Conservation (phyloP, 805 yeast genomes). For the Wickerhamomyces silvicola region DNA sequence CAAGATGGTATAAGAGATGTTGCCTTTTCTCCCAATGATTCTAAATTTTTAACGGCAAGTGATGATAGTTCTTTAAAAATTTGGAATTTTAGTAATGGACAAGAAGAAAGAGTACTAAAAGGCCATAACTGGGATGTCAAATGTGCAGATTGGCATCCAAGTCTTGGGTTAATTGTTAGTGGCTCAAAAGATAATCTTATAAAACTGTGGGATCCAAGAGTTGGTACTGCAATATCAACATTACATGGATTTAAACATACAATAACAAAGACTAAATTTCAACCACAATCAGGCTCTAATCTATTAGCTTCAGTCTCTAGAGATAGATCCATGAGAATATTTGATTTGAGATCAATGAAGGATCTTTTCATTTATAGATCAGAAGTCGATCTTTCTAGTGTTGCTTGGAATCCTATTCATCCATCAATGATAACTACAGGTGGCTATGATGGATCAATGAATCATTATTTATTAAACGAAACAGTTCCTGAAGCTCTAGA, state of each 20-base stretch:
- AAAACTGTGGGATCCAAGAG: conserved; percentile 94
- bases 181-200: conserved; percentile 95
- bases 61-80: conserved; percentile 89
- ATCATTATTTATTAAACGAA: conserved; percentile 62
- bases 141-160: conserved; percentile 95
- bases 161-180: conserved; percentile 75
- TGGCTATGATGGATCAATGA: conserved; percentile 81
- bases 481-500: conserved; percentile 28
- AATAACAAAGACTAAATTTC: conserved; percentile 79
- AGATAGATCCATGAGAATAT: conserved; percentile 81
- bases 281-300: conserved; percentile 62
- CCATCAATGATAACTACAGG: conserved; percentile 76
- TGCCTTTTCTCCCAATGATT: conserved; percentile 83
- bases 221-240: conserved; percentile 66
- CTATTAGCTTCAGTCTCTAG: conserved; percentile 81
- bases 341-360: conserved; percentile 82
- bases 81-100: conserved; percentile 89
- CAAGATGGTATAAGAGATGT: conserved; percentile 80
- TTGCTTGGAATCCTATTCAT: conserved; percentile 92
- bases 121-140: conserved; percentile 99
- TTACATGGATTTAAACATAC: conserved; percentile 92
- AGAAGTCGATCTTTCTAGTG: conserved; percentile 77
- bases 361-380: conserved; percentile 70
- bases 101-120: conserved; percentile 68
- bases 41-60: conserved; percentile 87